Base-by-base conservation (phyloP, 176 grass and related monocot species). In the Lolium perenne region DNA sequence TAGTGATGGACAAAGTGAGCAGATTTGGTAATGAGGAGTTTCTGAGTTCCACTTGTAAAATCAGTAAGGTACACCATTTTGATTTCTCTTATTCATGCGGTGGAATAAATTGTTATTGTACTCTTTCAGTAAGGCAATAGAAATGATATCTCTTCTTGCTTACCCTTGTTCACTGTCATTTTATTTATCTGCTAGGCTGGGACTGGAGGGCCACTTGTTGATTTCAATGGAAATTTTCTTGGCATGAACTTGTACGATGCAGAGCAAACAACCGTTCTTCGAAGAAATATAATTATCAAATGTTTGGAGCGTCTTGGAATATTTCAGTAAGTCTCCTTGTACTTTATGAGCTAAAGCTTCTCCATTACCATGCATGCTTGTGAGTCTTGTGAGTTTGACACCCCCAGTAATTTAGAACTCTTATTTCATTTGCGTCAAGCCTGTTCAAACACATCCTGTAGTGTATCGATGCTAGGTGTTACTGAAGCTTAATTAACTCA, bases 1-100 rank as follows among this genome's bases (percentile, higher is more conserved):
- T 60, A 60, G 58, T 60, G n/a, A 60, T 22, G 58, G 32, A 35
- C 32, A 35, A 35, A 35, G 32, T 35, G 32, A 60, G 58, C 58
- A 60, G 58, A 4, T 60, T 60, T 60, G 58, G 0, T 1, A 22
- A 2, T 60, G 58, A 21, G 11, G 58, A 60, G 58, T 60, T 10
- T 60, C 58, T 60, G 58, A 60, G 22, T n/a, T 60, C 58, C 8
- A 60, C 58, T 22, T 60, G 58, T 60, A 60, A 60, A 60, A 60
- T 60, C 58, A 60, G 58, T 60, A 60, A 60, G 58, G 58, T 60
- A 60, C 58, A 60, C n/a, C 22, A 60, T 60, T 60, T 60, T 60
- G 58, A 22, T 60, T 60, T 21, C 58, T 22, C 58, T 60, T 60
- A 22, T 60, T 60, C 58, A 60, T 8, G 58, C 11, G 58, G n/a